Percentiles rank a stretch among this genome's conserved stretches.
These are phyloP conservation scores for Aspergillus terreus DNA, from an alignment of 2,329 filamentous ascomycete genomes.

Conservation along the genomic window DNA sequence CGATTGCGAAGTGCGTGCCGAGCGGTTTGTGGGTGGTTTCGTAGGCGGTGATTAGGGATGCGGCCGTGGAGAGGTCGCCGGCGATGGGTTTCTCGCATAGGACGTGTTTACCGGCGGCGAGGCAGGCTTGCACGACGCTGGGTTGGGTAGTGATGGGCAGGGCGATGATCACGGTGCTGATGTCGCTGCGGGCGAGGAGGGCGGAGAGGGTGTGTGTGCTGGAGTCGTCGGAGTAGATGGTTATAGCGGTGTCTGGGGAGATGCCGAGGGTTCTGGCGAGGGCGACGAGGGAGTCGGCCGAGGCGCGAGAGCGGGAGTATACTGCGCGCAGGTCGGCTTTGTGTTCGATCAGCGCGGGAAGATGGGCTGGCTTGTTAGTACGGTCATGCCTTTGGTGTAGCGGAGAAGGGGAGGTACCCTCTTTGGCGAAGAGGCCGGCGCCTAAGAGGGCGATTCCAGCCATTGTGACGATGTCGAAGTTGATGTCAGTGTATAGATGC, in stretches of 20 bases:
- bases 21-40: not conserved
- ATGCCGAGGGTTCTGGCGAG: not conserved
- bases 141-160: not conserved
- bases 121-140: not conserved
- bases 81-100: conserved; percentile 9
- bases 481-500: not conserved
- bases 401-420: not conserved
- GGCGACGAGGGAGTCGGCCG: not conserved
- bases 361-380: not conserved
- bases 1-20: not conserved
- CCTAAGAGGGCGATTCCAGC: not conserved
- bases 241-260: not conserved
- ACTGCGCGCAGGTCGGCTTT: not conserved
- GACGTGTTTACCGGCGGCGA: conserved; percentile 6
- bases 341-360: not conserved
- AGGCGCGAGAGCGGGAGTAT: not conserved
- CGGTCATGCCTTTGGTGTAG: not conserved
- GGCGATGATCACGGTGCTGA: not conserved
- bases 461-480: not conserved
- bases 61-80: not conserved
- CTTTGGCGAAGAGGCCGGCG: not conserved
- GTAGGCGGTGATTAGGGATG: not conserved
- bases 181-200: not conserved
- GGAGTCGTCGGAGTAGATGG: not conserved
- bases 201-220: not conserved